Base-by-base conservation (phyloP, 2,329 filamentous ascomycete genomes). In the Xylaria sp. region DNA sequence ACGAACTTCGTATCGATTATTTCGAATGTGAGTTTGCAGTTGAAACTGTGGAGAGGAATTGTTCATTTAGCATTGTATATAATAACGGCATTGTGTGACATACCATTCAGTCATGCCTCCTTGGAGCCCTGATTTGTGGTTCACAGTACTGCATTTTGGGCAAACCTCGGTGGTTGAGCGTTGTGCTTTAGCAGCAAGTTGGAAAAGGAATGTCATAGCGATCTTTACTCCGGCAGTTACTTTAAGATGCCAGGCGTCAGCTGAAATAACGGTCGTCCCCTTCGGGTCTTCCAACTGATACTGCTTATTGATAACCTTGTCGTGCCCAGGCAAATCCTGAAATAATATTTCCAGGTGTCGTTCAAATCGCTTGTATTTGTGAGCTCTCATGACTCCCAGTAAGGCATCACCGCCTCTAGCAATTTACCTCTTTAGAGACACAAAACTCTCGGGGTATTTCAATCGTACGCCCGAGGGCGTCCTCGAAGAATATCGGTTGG, bases 361-460 rank as follows among this genome's bases (percentile, higher is more conserved):
- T 23, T 48, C 5, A 48, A 48, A 48, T 20, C 46, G 20, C 46
- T 48, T 48, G 46, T 23, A 48, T 48, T 3, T 12, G 18, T 20
- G n/a, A 48, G 46, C 7, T n/a, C n/a, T 23, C n/a, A 10, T 48
- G 46, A 48, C 7, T 48, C n/a, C n/a, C 2, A 10, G 7, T 48
- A 20, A 10, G 46, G 46, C 20, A 20, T 3, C n/a, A 23, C n/a
- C n/a, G 1, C 46, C 2, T 48, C n/a, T 48, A n/a, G 20, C 46
- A 48, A 28, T 28, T 28, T 48, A 48, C 46, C 46, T 48, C 46
- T 10, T 48, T 48, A 48, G 46, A 48, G 23, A 48, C 46, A n/a
- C 46, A 48, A 48, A 48, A 48, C 46, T 48, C 46, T 23, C 46
- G 46, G 46, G 18, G 46, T 8, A 48, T 1, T 20, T 48, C 46